Evolutionary conservation across 1,284 basidiomycete species (phyloP).

Genomic region (Cryptococcus sp.): DNA sequence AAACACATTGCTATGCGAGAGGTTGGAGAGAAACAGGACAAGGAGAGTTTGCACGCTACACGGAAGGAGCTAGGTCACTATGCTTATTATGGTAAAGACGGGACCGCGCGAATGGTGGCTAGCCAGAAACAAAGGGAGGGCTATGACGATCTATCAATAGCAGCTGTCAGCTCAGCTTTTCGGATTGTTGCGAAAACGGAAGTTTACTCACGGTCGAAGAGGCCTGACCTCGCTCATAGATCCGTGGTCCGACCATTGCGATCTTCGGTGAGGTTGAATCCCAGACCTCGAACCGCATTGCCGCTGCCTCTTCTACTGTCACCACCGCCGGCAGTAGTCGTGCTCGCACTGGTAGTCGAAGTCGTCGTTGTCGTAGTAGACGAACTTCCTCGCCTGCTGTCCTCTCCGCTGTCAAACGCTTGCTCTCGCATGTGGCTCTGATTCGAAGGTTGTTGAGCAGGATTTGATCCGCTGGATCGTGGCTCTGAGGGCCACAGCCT

Average conservation of each 20-base stretch:
- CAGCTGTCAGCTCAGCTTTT: too few species aligned
- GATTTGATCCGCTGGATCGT: constrained; percentile 4
- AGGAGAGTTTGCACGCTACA: too few species aligned
- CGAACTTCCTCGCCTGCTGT: background rate
- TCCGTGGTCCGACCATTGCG: background rate
- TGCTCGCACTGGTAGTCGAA: background rate
- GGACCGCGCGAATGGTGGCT: too few species aligned
- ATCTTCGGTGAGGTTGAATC: background rate
- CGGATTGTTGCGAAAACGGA: too few species aligned
- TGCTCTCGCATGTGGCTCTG: background rate
- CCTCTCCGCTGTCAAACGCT: background rate
- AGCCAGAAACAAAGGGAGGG: too few species aligned
- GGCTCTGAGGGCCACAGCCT: background rate
- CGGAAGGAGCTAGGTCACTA: too few species aligned
- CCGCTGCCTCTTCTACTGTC: background rate
- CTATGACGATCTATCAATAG: too few species aligned
- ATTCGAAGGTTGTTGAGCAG: background rate
- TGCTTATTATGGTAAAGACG: too few species aligned
- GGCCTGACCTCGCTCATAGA: too few species aligned
- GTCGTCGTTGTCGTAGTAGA: background rate
- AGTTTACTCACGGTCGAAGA: too few species aligned
- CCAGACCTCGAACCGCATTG: background rate
- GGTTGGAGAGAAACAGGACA: too few species aligned
- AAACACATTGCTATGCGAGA: too few species aligned
- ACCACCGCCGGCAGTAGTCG: background rate